Evolutionary conservation across 2,329 filamentous ascomycete genomes (phyloP), one percentile per base, ranked within the genome.

Genomic region (Monosporascus sp.): DNA sequence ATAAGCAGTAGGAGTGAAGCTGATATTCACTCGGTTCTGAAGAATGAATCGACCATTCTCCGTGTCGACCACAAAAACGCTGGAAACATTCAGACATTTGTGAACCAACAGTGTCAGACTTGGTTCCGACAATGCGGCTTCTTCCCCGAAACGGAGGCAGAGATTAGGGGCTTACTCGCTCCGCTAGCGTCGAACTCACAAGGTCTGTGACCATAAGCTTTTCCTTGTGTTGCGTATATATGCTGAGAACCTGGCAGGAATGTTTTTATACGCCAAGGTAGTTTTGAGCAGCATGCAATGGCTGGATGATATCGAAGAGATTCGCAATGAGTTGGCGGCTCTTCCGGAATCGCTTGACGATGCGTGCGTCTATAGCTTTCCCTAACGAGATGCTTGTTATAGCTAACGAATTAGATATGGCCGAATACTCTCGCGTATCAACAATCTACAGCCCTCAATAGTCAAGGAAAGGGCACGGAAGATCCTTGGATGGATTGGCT

Each of bases 291-390:
- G 24, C 6, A 25, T 25, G 24, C 24, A 6, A 25, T 25, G 24
- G 24, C 24, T 25, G 8, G 25, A 27, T 3, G 25, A 27, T 27
- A 9, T 27, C 25, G 25, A 27, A 27, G 59, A 65, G 17, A 62
- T 69, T 50, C 51, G 55, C n/a, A 44, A 54, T 24, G 65, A 68
- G 27, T 52, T 68, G 2, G 52, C 48, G 48, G 56, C 57, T 15
- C 56, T 67, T 6, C 67, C 68, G 3, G 55, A 64, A 42, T 57
- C 60, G 31, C 53, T 70, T 34, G 51, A 68, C 51, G 62, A 61
- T 36, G 66, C 64, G 68, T 69, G 54, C 58, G 66, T 53, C 11
- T 49, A 27, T 27, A 27, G 8, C 25, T 7, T 8, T 9, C 25
- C 25, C 7, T 27, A 9, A 1, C 2, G 25, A 9, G 2, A 9